Percentiles rank a stretch among this genome's conserved stretches.
phyloP scores from a whole-genome alignment of 148 eudicot species.

The Persicaria tinctoria region DNA sequence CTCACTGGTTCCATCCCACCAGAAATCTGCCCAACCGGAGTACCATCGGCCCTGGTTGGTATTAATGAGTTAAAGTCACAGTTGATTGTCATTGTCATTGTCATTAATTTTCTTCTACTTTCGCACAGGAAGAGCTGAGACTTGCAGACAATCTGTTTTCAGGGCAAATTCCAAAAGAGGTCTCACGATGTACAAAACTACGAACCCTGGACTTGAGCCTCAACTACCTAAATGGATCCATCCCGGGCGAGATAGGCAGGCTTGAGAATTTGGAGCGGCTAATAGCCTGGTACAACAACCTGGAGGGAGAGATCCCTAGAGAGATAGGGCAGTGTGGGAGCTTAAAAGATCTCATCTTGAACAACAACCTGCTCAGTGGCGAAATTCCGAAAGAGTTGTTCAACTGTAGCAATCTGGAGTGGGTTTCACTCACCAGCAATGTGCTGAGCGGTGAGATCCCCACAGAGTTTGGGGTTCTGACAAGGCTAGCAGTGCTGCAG shows the following conservation, averaged over 20 bases:
- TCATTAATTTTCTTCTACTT: neutral
- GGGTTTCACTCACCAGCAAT: slow-evolving; percentile 84
- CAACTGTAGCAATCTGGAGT: slow-evolving; percentile 64
- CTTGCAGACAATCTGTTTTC: slow-evolving; percentile 63
- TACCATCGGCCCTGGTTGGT: slow-evolving; percentile 21
- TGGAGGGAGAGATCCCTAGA: slow-evolving; percentile 70
- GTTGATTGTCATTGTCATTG: too few relatives aligned
- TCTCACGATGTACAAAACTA: slow-evolving; percentile 51
- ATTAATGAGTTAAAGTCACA: neutral
- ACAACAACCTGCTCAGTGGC: slow-evolving; percentile 68
- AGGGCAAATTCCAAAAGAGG: slow-evolving; percentile 65
- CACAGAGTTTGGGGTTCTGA: slow-evolving; percentile 49
- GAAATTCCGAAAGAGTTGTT: slow-evolving; percentile 66
- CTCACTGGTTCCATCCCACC: slow-evolving; percentile 63
- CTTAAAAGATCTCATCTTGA: slow-evolving; percentile 72
- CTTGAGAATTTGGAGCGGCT: slow-evolving; percentile 70
- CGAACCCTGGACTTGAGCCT: slow-evolving; percentile 72
- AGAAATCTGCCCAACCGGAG: slow-evolving; percentile 56
- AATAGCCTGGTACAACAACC: slow-evolving; percentile 85
- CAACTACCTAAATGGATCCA: slow-evolving; percentile 72
- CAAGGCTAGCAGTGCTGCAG: slow-evolving; percentile 77
- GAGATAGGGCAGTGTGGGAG: slow-evolving; percentile 71
- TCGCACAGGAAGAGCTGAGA: slow-evolving; percentile 51
- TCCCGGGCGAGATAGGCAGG: slow-evolving; percentile 65
- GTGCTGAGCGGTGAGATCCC: slow-evolving; percentile 61